Evolutionary conservation across 257 asterid genomes (phyloP), one percentile per base, ranked within the genome.

Genomic region (Echium plantagineum): DNA sequence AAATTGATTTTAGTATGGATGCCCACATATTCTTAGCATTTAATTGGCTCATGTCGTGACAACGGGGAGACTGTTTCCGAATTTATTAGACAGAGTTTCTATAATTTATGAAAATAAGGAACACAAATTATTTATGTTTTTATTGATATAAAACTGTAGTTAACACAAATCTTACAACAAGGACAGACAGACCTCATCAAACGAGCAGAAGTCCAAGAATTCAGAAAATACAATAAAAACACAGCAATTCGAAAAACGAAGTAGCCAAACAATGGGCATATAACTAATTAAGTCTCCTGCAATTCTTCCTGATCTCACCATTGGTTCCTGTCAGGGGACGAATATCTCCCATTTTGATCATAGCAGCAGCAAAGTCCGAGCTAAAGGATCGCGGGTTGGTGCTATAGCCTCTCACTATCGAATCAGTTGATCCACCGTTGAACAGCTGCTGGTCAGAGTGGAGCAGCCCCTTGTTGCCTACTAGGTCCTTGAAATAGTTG

Each of bases 361-460:
- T 85, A 2, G 90, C 90, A 0, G 84, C 55, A 0, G 66, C 80
- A 9, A 91, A 91, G 62, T 84, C 94, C 0, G 86, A 67, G 42
- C 20, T 31, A 69, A 91, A 91, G 21, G 75, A 17, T 21, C 21
- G 31, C 0, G 69, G 74, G 42, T 71, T 65, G 9, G 24, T 63
- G 71, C 66, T 72, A 68, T 85, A 91, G 0, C 64, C 22, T 52
- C 65, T 74, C 3, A 88, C 96, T 0, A 70, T 56, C 3, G 94
- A 75, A 53, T 84, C 86, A 0, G 90, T 74, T 0, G 94, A 73
- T 21, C 88, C 89, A 0, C 94, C 94, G 6, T 69, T 88, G 78
- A 66, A 88, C 21, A 91, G 70, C 63, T 88, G 87, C 65, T 91
- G 96, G 53, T 91, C 98, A 21, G 96, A 88, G 58, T 88, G 95